Conservation (phyloP, 2,329 filamentous ascomycete species). For the Eutypella sp. region DNA sequence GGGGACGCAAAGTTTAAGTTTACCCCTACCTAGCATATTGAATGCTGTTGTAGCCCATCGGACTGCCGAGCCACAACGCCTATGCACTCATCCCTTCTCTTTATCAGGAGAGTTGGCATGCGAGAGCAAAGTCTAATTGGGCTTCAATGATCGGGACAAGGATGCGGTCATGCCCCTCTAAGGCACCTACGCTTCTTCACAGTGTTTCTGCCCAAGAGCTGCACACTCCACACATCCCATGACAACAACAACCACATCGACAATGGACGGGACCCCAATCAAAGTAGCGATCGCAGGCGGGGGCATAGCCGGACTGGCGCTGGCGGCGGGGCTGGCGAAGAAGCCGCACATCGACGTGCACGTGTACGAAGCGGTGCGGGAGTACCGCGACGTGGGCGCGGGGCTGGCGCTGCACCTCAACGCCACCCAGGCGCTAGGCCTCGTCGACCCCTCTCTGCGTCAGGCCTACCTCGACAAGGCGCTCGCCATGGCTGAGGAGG, state of each 20-base stretch:
- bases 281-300: constrained; percentile 23
- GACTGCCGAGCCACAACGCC: no score
- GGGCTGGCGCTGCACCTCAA: constrained; percentile 35
- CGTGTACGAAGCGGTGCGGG: constrained; percentile 30
- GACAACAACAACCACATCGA: background rate
- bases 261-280: constrained; percentile 10
- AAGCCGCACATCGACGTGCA: constrained; percentile 28
- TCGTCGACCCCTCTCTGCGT: constrained; percentile 29
- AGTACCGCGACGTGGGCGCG: constrained; percentile 31
- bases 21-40: no score
- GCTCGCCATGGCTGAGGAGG: constrained; percentile 23
- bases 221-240: no score
- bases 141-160: no score
- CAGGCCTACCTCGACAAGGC: constrained; percentile 28
- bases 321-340: constrained; percentile 30
- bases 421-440: constrained; percentile 28
- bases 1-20: no score
- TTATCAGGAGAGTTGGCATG: no score
- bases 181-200: no score
- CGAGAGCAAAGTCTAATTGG: no score
- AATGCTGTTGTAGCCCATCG: no score
- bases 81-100: no score
- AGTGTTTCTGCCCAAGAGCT: no score
- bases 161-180: no score
- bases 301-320: constrained; percentile 32